Conservation (phyloP, 2,329 filamentous ascomycete species). For the Neofusicoccum sp. region DNA sequence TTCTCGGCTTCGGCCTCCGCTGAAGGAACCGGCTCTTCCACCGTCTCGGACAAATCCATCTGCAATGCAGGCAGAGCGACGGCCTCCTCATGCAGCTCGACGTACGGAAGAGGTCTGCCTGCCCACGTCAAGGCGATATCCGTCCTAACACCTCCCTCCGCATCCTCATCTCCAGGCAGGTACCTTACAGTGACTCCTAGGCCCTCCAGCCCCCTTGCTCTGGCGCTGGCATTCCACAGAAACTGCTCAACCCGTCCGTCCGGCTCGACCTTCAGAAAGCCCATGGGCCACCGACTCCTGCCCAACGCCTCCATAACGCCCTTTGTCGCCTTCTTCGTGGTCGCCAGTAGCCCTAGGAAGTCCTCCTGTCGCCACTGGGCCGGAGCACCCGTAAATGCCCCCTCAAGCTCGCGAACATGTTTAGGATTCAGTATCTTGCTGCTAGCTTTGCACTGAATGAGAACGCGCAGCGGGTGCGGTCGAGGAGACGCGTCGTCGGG, state of each 20-base stretch:
- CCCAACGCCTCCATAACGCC: slow-evolving; percentile 73
- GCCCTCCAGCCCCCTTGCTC: slow-evolving; percentile 61
- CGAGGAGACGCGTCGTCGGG: slow-evolving; percentile 8
- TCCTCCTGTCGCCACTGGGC: slow-evolving; percentile 67
- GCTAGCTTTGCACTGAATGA: slow-evolving; percentile 69
- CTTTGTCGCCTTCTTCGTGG: slow-evolving; percentile 68
- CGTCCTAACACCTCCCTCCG: slow-evolving; percentile 18
- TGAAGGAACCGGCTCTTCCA: not conserved
- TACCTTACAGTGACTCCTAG: slow-evolving; percentile 37
- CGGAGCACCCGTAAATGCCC: slow-evolving; percentile 72
- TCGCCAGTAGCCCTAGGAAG: slow-evolving; percentile 66
- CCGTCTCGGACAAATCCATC: not conserved
- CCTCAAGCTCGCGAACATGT: slow-evolving; percentile 73
- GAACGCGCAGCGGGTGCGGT: slow-evolving; percentile 36
- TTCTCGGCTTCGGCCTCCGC: not conserved
- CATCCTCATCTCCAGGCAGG: slow-evolving; percentile 22
- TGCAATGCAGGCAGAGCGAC: not conserved
- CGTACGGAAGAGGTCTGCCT: slow-evolving; percentile 26
- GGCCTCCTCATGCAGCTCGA: not conserved
- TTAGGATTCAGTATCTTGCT: slow-evolving; percentile 53
- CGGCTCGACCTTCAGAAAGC: slow-evolving; percentile 61
- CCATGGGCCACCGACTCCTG: slow-evolving; percentile 67
- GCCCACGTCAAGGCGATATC: slow-evolving; percentile 40
- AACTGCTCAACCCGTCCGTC: slow-evolving; percentile 64
- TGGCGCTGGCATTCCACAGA: slow-evolving; percentile 68